A percentile compares a stretch with the other conserved stretches of the same genome.
phyloP scores from a whole-genome alignment of 805 yeast genomes.

The Kodamaea sagamina region DNA sequence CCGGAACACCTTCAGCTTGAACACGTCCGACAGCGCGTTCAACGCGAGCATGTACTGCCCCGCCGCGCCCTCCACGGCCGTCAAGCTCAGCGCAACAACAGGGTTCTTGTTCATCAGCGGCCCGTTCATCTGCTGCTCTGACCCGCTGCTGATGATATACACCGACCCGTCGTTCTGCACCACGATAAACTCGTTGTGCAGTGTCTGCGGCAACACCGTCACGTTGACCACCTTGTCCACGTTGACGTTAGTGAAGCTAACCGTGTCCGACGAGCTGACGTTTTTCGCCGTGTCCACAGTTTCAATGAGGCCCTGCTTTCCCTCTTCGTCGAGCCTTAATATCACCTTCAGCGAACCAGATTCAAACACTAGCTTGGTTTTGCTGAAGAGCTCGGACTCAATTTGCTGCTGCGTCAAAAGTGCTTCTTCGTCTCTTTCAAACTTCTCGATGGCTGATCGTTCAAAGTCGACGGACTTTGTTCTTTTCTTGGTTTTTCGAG shows the following conservation, averaged over 20 bases:
- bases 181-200: constrained; percentile 8
- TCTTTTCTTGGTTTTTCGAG: constrained; percentile 17
- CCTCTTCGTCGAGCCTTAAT: constrained; percentile 7
- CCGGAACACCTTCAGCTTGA: constrained; percentile 10
- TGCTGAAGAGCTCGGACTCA: constrained; percentile 1
- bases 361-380: constrained; percentile 2
- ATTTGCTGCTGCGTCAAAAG: constrained; percentile 1
- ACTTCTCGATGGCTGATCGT: constrained; percentile 10
- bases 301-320: constrained; percentile 4
- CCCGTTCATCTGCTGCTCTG: constrained; percentile 12
- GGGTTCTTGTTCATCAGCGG: constrained; percentile 9
- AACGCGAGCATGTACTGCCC: constrained; percentile 10
- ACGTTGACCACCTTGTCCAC: constrained; percentile 10
- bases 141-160: constrained; percentile 6
- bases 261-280: constrained; percentile 11
- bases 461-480: constrained; percentile 15
- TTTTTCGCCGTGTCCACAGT: constrained; percentile 1
- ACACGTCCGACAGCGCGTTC: constrained; percentile 9
- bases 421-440: constrained; percentile 7
- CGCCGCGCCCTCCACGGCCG: neutral
- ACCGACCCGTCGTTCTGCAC: constrained; percentile 11
- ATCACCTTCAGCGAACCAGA: constrained; percentile 9
- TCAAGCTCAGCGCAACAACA: constrained; percentile 7
- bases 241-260: constrained; percentile 9
- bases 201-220: constrained; percentile 9